Evolutionary conservation across 495 filamentous ascomycete species (phyloP).

Genomic region (Cudoniella acicularis): DNA sequence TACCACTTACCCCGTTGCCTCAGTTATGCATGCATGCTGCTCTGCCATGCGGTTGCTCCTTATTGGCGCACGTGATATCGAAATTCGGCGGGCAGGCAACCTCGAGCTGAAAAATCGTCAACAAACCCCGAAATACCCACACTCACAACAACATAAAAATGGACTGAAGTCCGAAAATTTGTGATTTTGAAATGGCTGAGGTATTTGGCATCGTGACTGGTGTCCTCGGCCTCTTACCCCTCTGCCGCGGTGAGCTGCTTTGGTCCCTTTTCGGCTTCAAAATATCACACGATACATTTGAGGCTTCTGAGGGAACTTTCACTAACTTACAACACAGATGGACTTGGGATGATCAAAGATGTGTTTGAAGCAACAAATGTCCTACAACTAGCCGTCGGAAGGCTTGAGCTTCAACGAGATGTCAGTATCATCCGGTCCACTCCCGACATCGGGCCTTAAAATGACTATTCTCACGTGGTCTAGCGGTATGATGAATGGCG

Average conservation of each 20-base stretch:
- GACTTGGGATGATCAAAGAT: constrained; percentile 21
- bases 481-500: constrained; percentile 26
- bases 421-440: constrained; percentile 12
- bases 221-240: constrained; percentile 19
- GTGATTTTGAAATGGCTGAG: constrained; percentile 16
- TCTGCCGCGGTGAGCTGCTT: constrained; percentile 22
- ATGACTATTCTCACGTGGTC: constrained; percentile 14
- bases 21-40: no score
- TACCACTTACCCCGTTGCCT: no score
- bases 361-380: constrained; percentile 19
- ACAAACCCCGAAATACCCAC: background rate
- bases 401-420: constrained; percentile 24
- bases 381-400: constrained; percentile 18
- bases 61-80: background rate
- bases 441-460: background rate
- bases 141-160: background rate
- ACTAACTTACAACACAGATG: constrained; percentile 16
- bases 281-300: background rate
- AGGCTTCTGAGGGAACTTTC: background rate
- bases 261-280: background rate
- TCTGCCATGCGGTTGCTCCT: background rate
- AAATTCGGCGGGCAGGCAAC: background rate
- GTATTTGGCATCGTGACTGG: constrained; percentile 23
- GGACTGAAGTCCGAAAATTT: background rate
- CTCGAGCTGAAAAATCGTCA: background rate